A percentile compares a stretch with the other conserved stretches of the same genome.
phyloP scores from a whole-genome alignment of 1,284 basidiomycete species.

The Ganoderma multipileum region DNA sequence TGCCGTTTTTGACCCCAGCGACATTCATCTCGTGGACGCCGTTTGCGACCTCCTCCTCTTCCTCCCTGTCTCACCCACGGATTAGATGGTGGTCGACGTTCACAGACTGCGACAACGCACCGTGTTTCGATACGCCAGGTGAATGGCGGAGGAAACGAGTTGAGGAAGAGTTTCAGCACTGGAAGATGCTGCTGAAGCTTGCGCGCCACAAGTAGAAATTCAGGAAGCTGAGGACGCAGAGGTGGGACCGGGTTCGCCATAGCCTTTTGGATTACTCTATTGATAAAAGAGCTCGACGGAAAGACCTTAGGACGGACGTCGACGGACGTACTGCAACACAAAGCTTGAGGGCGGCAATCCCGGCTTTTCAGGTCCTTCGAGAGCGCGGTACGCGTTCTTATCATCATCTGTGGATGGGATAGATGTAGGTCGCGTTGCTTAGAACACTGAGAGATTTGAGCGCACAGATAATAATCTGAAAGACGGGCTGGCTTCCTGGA shows the following conservation, averaged over 20 bases:
- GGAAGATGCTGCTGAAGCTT: slow-evolving; percentile 41
- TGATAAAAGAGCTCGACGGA: neutral
- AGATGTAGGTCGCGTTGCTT: neutral
- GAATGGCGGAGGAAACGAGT: slow-evolving; percentile 45
- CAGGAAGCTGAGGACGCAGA: slow-evolving; percentile 41
- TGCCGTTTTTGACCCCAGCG: slow-evolving; percentile 32
- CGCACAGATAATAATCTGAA: slow-evolving; percentile 40
- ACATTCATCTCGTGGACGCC: slow-evolving; percentile 40
- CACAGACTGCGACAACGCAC: slow-evolving; percentile 18
- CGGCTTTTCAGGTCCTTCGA: slow-evolving; percentile 21
- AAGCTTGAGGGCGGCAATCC: slow-evolving; percentile 40
- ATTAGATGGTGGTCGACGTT: neutral
- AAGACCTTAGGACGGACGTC: neutral
- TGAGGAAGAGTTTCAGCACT: slow-evolving; percentile 43
- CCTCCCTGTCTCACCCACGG: slow-evolving; percentile 31
- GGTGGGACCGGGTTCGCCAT: slow-evolving; percentile 44
- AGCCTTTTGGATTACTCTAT: slow-evolving; percentile 40
- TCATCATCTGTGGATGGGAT: slow-evolving; percentile 34
- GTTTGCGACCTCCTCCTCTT: slow-evolving; percentile 40
- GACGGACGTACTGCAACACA: slow-evolving; percentile 36
- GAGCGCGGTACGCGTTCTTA: slow-evolving; percentile 22
- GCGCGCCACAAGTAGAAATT: slow-evolving; percentile 40
- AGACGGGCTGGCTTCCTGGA: slow-evolving; percentile 30
- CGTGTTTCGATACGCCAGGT: slow-evolving; percentile 45
- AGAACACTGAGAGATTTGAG: slow-evolving; percentile 15